Conservation (phyloP, 2,329 filamentous ascomycete genomes). For the Proliferodiscus dingleyae region DNA sequence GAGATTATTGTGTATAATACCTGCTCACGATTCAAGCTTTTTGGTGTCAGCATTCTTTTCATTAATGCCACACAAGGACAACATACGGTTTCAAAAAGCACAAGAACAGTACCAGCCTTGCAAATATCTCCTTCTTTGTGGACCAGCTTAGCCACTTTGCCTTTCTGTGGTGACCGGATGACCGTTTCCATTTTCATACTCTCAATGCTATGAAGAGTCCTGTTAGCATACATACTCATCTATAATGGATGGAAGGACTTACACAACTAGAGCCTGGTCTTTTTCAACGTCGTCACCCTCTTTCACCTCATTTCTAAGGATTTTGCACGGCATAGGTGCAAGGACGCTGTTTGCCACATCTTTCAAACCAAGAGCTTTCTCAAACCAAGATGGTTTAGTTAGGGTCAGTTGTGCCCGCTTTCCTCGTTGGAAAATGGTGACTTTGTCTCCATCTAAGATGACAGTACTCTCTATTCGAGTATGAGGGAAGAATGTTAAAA, state of each 20-base stretch:
- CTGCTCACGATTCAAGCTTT: background rate
- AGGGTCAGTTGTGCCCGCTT: slow-evolving; percentile 54
- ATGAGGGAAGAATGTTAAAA: slow-evolving; percentile 76
- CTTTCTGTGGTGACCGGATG: slow-evolving; percentile 70
- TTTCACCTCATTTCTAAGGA: slow-evolving; percentile 80
- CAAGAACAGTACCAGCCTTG: slow-evolving; percentile 69
- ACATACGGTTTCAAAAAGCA: slow-evolving; percentile 59
- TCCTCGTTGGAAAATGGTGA: slow-evolving; percentile 74
- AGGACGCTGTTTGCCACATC: slow-evolving; percentile 77
- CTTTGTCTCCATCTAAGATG: slow-evolving; percentile 54
- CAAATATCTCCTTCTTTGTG: slow-evolving; percentile 76
- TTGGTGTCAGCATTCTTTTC: background rate
- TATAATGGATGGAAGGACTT: slow-evolving; percentile 32
- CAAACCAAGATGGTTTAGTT: slow-evolving; percentile 70
- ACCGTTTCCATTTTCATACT: slow-evolving; percentile 91
- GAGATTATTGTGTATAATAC: background rate
- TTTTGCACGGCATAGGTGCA: slow-evolving; percentile 97
- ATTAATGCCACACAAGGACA: background rate
- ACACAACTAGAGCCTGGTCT: slow-evolving; percentile 82
- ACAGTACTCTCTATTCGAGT: slow-evolving; percentile 77
- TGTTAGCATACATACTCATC: slow-evolving; percentile 23
- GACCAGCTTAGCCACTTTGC: slow-evolving; percentile 65
- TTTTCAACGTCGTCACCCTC: slow-evolving; percentile 80
- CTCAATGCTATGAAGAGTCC: slow-evolving; percentile 53
- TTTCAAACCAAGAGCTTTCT: slow-evolving; percentile 79